These are phyloP conservation scores for Hsuehochloa calcarea DNA, from an alignment of 176 grass and related monocot species.

Conservation along the genomic window DNA sequence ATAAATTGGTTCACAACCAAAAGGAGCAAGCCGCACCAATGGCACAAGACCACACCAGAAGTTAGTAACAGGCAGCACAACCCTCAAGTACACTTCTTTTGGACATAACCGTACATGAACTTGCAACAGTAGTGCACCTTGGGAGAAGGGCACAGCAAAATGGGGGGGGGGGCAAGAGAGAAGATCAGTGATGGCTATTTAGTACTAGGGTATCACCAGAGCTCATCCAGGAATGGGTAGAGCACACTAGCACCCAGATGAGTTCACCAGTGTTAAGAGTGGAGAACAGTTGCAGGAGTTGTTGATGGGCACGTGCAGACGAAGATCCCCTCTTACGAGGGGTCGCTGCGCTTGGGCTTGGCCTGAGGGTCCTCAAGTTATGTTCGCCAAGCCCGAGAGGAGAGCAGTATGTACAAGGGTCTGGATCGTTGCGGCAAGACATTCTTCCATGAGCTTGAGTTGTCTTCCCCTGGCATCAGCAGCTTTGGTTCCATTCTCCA, in stretches of 20 bases:
- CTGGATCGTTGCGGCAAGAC: neutral
- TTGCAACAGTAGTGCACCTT: neutral
- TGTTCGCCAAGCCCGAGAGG: constrained; percentile 11
- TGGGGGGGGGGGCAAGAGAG: neutral
- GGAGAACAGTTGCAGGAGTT: constrained; percentile 62
- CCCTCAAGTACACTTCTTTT: neutral
- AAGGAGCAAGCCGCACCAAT: neutral
- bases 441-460: neutral
- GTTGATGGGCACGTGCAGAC: constrained; percentile 69
- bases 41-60: neutral
- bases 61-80: neutral
- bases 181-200: neutral
- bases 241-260: neutral
- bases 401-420: constrained; percentile 30
- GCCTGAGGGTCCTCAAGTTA: constrained; percentile 15
- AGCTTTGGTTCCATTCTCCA: constrained; percentile 6
- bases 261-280: constrained; percentile 48
- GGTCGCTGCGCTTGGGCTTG: constrained; percentile 30
- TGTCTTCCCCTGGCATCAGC: constrained; percentile 5
- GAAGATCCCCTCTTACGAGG: constrained; percentile 29
- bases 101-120: neutral
- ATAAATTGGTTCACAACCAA: neutral
- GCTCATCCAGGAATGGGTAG: constrained; percentile 28
- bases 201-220: constrained; percentile 30
- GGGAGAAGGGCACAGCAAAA: neutral